Evolutionary conservation across 495 filamentous ascomycete genomes (phyloP).

Genomic region (Daldinia caldariorum): DNA sequence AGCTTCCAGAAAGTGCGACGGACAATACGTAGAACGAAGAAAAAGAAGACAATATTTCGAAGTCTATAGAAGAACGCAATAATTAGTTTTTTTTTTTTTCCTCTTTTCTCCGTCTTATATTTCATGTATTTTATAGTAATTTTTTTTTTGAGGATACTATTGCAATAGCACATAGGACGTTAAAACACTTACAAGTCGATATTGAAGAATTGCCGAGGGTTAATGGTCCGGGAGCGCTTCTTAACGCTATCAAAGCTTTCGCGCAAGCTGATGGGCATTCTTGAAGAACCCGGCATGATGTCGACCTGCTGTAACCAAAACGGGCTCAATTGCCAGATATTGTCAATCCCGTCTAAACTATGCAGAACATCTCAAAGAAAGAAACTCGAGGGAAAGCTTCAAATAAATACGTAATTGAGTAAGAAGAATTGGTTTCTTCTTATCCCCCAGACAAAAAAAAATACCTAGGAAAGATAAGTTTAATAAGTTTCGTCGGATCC

Average conservation of each 20-base stretch:
- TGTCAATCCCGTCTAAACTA: constrained; percentile 10
- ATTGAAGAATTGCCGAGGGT: constrained; percentile 72
- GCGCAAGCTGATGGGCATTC: constrained; percentile 73
- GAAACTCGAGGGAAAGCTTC: not conserved
- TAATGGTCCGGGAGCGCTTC: constrained; percentile 61
- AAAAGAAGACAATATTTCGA: constrained; percentile 87
- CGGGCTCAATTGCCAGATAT: constrained; percentile 31
- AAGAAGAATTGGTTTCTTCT: not conserved
- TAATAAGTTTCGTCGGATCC: constrained; percentile 18
- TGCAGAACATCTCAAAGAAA: constrained; percentile 6
- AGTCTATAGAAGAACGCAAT: constrained; percentile 61
- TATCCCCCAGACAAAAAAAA: constrained; percentile 14
- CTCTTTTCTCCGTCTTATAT: not conserved
- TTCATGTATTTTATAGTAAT: constrained; percentile 2
- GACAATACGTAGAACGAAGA: constrained; percentile 88
- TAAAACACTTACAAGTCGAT: constrained; percentile 78
- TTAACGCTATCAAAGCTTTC: constrained; percentile 66
- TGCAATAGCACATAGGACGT: not conserved
- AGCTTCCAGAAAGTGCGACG: constrained; percentile 83
- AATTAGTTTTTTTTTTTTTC: constrained; percentile 14
- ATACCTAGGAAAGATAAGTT: not conserved
- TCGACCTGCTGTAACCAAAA: constrained; percentile 27
- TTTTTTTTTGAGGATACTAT: constrained; percentile 1
- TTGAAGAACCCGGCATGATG: constrained; percentile 70
- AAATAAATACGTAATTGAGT: not conserved